Base-by-base conservation (phyloP, 768 basidiomycete species). In the Agrocybe praecox region DNA sequence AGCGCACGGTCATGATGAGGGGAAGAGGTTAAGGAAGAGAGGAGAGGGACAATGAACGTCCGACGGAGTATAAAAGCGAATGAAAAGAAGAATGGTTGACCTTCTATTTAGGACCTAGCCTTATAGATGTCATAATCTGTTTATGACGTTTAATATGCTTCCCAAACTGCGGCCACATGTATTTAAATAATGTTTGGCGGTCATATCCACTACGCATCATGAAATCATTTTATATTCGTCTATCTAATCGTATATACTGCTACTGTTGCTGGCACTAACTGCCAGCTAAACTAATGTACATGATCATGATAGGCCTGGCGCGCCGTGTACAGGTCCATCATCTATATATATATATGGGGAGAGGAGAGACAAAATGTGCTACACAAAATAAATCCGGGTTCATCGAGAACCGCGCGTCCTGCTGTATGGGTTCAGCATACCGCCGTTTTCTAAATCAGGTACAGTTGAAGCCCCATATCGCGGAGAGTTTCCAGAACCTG, bases 1-100 rank as follows among this genome's bases (percentile, higher is more conserved):
- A 88, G 57, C 82, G 78, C 43, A 87, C 74, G 26, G 86, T 87
- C 86, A 88, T 88, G 32, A 53, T 62, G 29, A 29, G 26, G 26
- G 46, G 50, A 34, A 12, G 8, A 44, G 40, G 57, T 32, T 36
- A 29, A 21, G 49, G 51, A 26, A 18, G 50, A 29, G 22, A 53
- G 32, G 22, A 33, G 18, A 19, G 1, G 19, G 60, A 22, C 22
- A 29, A 22, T 43, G 52, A 42, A 19, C 34, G 40, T n/a, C 19
- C 19, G 15, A 42, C 24, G 1, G 36, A 36, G 22, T 33, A 44
- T 50, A 33, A 34, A 56, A 49, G 22, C 15, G 21, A 43, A 57
- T n/a, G 50, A 32, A 47, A 33, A 50, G 50, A 46, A 26, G 36
- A 14, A 40, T 40, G 36, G 36, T 40, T 40, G 36, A 40, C 12